Percentiles rank a stretch among this genome's conserved stretches.
Evolutionary conservation across 129 eudicot species (phyloP).

Genomic region (Helianthus tuberosus): DNA sequence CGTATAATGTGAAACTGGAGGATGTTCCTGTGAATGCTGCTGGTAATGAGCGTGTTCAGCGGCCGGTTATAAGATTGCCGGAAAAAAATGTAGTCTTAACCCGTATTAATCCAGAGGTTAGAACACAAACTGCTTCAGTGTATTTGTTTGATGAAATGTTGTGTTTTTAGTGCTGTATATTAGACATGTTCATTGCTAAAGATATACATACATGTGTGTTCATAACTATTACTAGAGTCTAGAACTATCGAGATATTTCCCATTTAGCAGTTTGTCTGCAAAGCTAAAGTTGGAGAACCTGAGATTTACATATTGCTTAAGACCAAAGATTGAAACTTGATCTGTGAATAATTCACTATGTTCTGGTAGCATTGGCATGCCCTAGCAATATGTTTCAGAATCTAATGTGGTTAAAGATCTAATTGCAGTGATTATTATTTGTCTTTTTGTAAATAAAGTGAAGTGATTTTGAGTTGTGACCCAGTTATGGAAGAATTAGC

Average conservation of each 20-base stretch:
- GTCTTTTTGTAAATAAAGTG: slow-evolving; percentile 24
- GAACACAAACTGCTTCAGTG: slow-evolving; percentile 21
- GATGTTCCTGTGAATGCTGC: slow-evolving; percentile 68
- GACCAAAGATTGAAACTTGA: neutral
- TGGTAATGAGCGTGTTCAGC: slow-evolving; percentile 56
- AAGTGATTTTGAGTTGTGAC: slow-evolving; percentile 9
- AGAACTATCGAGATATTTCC: neutral
- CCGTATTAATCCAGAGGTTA: slow-evolving; percentile 96
- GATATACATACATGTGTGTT: slow-evolving; percentile 4
- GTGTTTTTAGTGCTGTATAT: neutral
- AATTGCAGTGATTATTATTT: slow-evolving; percentile 11
- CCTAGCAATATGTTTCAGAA: slow-evolving; percentile 11
- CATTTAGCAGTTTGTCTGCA: neutral
- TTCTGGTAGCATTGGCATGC: neutral
- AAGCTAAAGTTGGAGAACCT: slow-evolving; percentile 14
- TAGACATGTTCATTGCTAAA: neutral
- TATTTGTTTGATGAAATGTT: neutral
- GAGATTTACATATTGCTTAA: neutral
- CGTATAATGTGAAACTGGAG: slow-evolving; percentile 61
- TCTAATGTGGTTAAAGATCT: slow-evolving; percentile 23
- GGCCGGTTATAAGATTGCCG: slow-evolving; percentile 82
- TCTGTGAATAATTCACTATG: neutral
- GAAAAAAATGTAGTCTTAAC: slow-evolving; percentile 87
- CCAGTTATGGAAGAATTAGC: neutral
- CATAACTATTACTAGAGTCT: slow-evolving; percentile 2